These are phyloP conservation scores for Malus asiatica DNA, from an alignment of 306 rosid genomes.

Conservation along the genomic window DNA sequence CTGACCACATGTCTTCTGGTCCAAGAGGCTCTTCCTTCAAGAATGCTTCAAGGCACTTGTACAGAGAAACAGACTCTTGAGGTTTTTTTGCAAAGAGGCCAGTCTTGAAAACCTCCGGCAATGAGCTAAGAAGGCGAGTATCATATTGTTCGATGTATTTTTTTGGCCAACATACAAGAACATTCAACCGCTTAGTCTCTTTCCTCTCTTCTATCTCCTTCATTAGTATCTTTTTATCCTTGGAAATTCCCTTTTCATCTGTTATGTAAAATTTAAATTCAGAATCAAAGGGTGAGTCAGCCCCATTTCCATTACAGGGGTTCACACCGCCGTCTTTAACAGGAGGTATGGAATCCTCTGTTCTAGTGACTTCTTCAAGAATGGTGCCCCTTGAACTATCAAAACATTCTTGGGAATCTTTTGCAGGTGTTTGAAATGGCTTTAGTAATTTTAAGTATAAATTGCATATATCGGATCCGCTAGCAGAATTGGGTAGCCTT, in stretches of 20 bases:
- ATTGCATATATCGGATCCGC: constrained; percentile 63
- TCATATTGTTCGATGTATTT: constrained; percentile 50
- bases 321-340: constrained; percentile 25
- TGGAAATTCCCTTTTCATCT: constrained; percentile 65
- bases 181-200: constrained; percentile 37
- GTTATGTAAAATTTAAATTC: constrained; percentile 61
- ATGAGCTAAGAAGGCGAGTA: constrained; percentile 42
- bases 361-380: constrained; percentile 38
- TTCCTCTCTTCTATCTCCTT: constrained; percentile 42
- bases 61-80: constrained; percentile 78
- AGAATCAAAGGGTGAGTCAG: constrained; percentile 30
- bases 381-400: constrained; percentile 22
- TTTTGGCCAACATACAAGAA: constrained; percentile 84
- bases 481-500: constrained; percentile 35
- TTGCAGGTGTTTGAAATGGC: constrained; percentile 48
- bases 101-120: constrained; percentile 92
- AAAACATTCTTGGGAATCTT: constrained; percentile 32
- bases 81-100: constrained; percentile 57
- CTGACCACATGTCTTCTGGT: constrained; percentile 99
- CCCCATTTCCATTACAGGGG: constrained; percentile 24
- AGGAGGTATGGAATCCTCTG: constrained; percentile 28
- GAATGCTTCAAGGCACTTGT: constrained; percentile 95
- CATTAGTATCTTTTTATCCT: constrained; percentile 51
- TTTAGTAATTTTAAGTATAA: constrained; percentile 54
- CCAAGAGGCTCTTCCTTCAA: constrained; percentile 99